These are phyloP conservation scores for Wallacemonas sp. DNA, from an alignment of 208 protist species.

Conservation along the genomic window DNA sequence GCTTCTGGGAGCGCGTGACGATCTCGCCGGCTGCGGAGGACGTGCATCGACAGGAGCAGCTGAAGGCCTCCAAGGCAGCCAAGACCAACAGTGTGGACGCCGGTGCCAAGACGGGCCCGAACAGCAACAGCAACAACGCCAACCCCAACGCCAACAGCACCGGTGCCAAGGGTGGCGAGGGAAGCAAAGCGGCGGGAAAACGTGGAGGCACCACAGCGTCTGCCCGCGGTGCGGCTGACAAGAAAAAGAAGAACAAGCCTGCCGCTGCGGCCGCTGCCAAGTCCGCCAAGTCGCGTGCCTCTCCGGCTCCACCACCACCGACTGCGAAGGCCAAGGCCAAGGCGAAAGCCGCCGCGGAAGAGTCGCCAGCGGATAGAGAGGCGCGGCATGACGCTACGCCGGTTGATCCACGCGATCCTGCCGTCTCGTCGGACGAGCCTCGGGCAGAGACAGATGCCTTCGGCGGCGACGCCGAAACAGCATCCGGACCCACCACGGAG, in stretches of 20 bases:
- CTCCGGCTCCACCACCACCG: too few species aligned
- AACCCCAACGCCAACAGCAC: conserved; percentile 2
- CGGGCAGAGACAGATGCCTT: too few species aligned
- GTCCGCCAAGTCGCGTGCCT: too few species aligned
- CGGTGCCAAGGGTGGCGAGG: neutral
- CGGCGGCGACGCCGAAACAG: too few species aligned
- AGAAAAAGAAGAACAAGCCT: neutral
- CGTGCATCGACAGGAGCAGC: conserved; percentile 27
- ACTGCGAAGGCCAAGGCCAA: too few species aligned
- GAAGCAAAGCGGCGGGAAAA: neutral
- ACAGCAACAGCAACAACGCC: neutral
- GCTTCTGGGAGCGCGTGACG: conserved; percentile 83
- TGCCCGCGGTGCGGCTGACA: neutral
- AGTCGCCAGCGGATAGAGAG: too few species aligned
- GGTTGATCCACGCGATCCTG: too few species aligned
- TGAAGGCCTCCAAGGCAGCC: conserved; percentile 3
- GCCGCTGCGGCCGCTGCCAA: neutral
- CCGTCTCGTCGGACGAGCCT: too few species aligned
- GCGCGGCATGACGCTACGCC: too few species aligned
- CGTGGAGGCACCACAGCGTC: neutral
- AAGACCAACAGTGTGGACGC: neutral
- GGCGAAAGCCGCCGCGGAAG: too few species aligned
- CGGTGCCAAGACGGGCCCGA: neutral
- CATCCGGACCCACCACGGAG: too few species aligned
- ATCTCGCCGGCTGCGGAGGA: conserved; percentile 52